Conservation (phyloP, 495 filamentous ascomycete species). For the Ascobolus immersus region DNA sequence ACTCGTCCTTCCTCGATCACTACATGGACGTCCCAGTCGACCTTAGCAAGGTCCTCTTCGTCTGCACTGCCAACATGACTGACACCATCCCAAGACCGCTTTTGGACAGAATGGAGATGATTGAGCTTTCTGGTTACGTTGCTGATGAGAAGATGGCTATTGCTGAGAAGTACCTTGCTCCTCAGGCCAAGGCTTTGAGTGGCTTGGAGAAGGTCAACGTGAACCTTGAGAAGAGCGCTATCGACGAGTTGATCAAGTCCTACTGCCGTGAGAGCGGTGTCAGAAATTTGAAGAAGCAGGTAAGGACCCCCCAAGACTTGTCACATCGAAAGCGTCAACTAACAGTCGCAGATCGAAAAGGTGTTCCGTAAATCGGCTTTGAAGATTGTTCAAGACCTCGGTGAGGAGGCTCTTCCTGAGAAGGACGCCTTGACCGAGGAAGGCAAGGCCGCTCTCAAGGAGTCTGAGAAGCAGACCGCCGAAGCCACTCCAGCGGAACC, state of each 20-base stretch:
- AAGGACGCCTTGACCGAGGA: constrained; percentile 64
- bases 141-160: constrained; percentile 99
- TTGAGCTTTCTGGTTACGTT: constrained; percentile 89
- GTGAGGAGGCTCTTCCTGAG: constrained; percentile 63
- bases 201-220: constrained; percentile 84
- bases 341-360: constrained; percentile 47
- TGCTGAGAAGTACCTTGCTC: constrained; percentile 73
- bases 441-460: constrained; percentile 56
- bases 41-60: constrained; percentile 91
- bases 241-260: constrained; percentile 90
- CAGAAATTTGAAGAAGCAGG: constrained; percentile 90
- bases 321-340: constrained; percentile 1
- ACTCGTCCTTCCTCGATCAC: constrained; percentile 89
- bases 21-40: constrained; percentile 98
- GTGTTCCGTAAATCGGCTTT: constrained; percentile 92
- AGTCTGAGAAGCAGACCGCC: constrained; percentile 31
- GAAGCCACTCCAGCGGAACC: constrained; percentile 13
- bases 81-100: constrained; percentile 92
- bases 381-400: constrained; percentile 87
- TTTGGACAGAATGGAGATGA: constrained; percentile 93
- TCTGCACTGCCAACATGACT: constrained; percentile 97
- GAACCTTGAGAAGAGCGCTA: constrained; percentile 51
- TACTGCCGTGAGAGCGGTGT: constrained; percentile 96
- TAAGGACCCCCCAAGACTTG: constrained; percentile 6
- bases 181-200: constrained; percentile 68